Base-by-base conservation (phyloP, 2,329 filamentous ascomycete species). In the Hypocrella siamensis region DNA sequence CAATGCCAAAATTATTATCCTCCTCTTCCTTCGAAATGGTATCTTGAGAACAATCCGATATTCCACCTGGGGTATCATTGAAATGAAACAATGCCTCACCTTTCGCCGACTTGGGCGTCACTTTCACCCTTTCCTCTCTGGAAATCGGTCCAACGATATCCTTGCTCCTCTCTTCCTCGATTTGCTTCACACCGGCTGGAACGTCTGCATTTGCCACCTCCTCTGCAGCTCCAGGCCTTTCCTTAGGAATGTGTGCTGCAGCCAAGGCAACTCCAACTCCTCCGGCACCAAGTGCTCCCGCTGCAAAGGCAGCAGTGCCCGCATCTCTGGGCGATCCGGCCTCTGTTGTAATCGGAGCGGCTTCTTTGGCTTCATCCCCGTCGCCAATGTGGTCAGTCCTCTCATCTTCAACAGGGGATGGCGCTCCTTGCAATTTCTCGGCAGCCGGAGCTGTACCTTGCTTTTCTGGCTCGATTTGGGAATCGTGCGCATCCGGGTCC, bases 31-130 rank as follows among this genome's bases (percentile, higher is more conserved):
- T 40, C 36, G 39, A 40, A 40, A 35, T 40, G 39, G 42, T 42
- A 40, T 45, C 41, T 46, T 41, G 45, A 42, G 44, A 39, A 41
- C 38, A 37, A 45, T 45, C 45, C 40, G 42, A 33, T 50, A 53
- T 49, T 47, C 46, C 46, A 53, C 47, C 44, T 43, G 47, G 49
- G 49, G 49, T 48, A 56, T 57, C 46, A 50, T 49, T 44, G 46
- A 52, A 45, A 47, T 42, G 49, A 52, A 42, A 39, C 37, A 44
- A 39, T 43, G 53, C 49, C 59, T 63, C 54, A 63, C 59, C 59
- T 62, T 58, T 60, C 41, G 51, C 53, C 34, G 44, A 43, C 38
- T 41, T 46, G 32, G 43, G 35, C 30, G 42, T 40, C 33, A 37
- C 42, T 40, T 49, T 55, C 37, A 53, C 52, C 31, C 48, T 54